Conservation (phyloP, 495 filamentous ascomycete species). For the Podospora anserina region DNA sequence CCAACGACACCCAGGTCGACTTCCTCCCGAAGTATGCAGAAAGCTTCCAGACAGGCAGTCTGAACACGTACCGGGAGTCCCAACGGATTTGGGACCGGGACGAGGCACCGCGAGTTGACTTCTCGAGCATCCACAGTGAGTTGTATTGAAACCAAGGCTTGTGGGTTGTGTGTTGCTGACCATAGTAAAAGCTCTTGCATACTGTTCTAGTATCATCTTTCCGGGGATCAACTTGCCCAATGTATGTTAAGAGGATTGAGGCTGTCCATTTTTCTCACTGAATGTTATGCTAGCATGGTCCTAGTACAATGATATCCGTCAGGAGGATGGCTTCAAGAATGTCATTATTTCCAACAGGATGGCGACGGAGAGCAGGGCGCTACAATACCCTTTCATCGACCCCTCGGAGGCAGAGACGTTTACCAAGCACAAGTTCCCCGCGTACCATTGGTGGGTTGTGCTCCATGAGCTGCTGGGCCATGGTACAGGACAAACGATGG, state of each 20-base stretch:
- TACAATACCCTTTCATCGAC: slow-evolving; percentile 38
- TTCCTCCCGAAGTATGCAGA: slow-evolving; percentile 32
- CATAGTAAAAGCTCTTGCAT: slow-evolving; percentile 35
- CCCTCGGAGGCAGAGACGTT: slow-evolving; percentile 23
- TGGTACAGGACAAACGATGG: slow-evolving; percentile 39
- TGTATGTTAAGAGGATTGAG: slow-evolving; percentile 21
- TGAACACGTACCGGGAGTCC: slow-evolving; percentile 37
- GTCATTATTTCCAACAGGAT: slow-evolving; percentile 47
- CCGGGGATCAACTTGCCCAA: slow-evolving; percentile 44
- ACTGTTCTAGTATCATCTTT: slow-evolving; percentile 46
- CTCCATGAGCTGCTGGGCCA: slow-evolving; percentile 50
- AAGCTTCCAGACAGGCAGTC: slow-evolving; percentile 38
- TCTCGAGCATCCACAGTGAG: slow-evolving; percentile 43
- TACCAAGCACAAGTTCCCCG: slow-evolving; percentile 37
- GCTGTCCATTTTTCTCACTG: no score
- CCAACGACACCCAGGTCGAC: slow-evolving; percentile 32
- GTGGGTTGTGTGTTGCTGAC: not conserved
- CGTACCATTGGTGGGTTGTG: slow-evolving; percentile 38
- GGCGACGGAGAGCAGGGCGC: slow-evolving; percentile 36
- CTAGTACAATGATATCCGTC: slow-evolving; percentile 49
- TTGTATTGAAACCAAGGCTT: not conserved
- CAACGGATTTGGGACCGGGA: slow-evolving; percentile 44
- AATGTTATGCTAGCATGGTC: no score
- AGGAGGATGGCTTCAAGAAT: slow-evolving; percentile 48
- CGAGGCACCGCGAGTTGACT: slow-evolving; percentile 39